A percentile compares a stretch with the other conserved stretches of the same genome.
Evolutionary conservation across 1,284 basidiomycete genomes (phyloP).

Genomic region (Schizophyllum amplum): DNA sequence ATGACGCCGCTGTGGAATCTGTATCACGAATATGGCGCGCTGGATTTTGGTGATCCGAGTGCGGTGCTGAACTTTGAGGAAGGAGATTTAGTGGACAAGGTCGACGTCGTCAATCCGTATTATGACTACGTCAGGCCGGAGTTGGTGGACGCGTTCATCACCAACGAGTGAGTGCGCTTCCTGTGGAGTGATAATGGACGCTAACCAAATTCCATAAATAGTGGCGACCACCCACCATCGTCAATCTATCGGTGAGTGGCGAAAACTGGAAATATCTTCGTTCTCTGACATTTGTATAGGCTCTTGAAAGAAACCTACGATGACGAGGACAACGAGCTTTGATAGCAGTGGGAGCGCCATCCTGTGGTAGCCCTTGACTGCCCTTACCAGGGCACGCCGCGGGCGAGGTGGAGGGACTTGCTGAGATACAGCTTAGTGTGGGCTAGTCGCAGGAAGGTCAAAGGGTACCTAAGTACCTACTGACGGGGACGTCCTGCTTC

Average conservation of each 20-base stretch:
- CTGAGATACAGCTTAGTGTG: neutral
- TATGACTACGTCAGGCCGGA: constrained; percentile 95
- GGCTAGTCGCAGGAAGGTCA: too few species aligned
- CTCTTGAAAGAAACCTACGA: constrained; percentile 90
- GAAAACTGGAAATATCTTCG: too few species aligned
- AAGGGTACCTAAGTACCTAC: too few species aligned
- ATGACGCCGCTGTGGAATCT: constrained; percentile 92
- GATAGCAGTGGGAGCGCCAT: constrained; percentile 9
- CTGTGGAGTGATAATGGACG: constrained; percentile 5
- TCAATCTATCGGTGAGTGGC: too few species aligned
- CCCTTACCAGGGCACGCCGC: neutral
- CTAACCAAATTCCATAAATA: constrained; percentile 24
- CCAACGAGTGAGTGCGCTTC: constrained; percentile 75
- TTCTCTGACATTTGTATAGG: constrained; percentile 27
- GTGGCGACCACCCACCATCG: constrained; percentile 69
- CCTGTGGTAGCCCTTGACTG: neutral
- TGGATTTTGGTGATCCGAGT: constrained; percentile 84
- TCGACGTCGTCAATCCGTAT: constrained; percentile 87
- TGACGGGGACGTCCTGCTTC: too few species aligned
- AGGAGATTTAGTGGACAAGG: constrained; percentile 69
- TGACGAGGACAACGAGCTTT: constrained; percentile 80
- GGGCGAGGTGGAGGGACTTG: neutral
- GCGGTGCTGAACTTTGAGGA: constrained; percentile 79
- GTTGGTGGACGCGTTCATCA: constrained; percentile 89
- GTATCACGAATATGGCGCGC: constrained; percentile 79